A percentile compares a stretch with the other conserved stretches of the same genome.
Conservation (phyloP, 208 protist species). For the Porcisia hertigi region DNA sequence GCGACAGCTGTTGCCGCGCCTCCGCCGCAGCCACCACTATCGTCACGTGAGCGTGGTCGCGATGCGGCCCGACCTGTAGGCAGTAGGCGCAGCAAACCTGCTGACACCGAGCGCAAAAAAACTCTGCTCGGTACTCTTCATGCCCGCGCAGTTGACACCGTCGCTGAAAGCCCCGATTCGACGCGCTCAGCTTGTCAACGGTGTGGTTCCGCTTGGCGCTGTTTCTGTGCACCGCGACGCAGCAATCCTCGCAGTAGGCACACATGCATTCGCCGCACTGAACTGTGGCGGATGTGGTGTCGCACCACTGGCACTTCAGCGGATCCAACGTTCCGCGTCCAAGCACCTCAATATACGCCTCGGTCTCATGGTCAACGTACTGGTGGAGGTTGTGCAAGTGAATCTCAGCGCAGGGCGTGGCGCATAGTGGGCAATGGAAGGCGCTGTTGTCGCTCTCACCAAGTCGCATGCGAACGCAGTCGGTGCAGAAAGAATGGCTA, state of each 20-base stretch:
- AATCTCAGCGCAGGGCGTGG: conserved; percentile 33
- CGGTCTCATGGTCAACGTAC: conserved; percentile 46
- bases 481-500: conserved; percentile 56
- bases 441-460: conserved; percentile 35
- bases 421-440: conserved; percentile 65
- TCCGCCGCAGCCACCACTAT: conserved; percentile 52
- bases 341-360: conserved; percentile 48
- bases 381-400: conserved; percentile 31
- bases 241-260: conserved; percentile 74
- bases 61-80: conserved; percentile 76
- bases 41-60: conserved; percentile 55
- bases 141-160: conserved; percentile 59
- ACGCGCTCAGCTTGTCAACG: conserved; percentile 35
- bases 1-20: conserved; percentile 57
- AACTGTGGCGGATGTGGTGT: conserved; percentile 41
- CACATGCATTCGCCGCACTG: conserved; percentile 76
- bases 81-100: conserved; percentile 89
- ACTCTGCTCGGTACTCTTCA: conserved; percentile 82
- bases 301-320: conserved; percentile 80
- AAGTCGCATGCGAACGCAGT: conserved; percentile 53
- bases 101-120: conserved; percentile 74
- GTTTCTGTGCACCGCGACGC: conserved; percentile 72
- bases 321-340: conserved; percentile 34
- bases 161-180: conserved; percentile 39
- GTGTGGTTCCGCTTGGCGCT: conserved; percentile 67